Conservation (phyloP, 1,284 basidiomycete species). For the Flammula alnicola region DNA sequence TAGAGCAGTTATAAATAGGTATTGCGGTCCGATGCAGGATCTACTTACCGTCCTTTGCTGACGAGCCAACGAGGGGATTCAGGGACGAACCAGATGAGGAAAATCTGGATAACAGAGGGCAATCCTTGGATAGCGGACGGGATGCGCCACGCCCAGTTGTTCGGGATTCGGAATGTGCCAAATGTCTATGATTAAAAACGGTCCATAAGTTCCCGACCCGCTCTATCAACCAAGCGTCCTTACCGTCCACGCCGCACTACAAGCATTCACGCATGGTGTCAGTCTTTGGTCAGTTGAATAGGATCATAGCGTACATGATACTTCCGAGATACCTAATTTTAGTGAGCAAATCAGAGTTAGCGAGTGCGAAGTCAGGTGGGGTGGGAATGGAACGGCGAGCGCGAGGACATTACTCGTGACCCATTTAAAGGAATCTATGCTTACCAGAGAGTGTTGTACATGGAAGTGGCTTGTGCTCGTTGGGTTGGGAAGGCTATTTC, state of each 20-base stretch:
- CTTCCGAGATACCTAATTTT: conserved; percentile 31
- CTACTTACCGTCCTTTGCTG: conserved; percentile 49
- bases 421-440: conserved; percentile 18
- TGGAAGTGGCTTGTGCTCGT: conserved; percentile 54
- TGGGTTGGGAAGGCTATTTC: conserved; percentile 61
- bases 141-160: conserved; percentile 62
- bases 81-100: conserved; percentile 58
- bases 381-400: not conserved
- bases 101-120: conserved; percentile 58
- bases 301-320: conserved; percentile 44
- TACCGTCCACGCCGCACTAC: conserved; percentile 55
- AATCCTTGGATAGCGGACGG: conserved; percentile 66
- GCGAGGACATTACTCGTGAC: not conserved
- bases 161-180: conserved; percentile 57
- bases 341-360: conserved; percentile 4
- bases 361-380: not conserved
- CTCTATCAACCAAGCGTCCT: conserved; percentile 8
- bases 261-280: conserved; percentile 1
- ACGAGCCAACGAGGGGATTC: conserved; percentile 67
- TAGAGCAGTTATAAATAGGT: conserved; percentile 7
- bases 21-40: conserved; percentile 1
- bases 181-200: conserved; percentile 42
- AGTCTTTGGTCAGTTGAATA: not conserved
- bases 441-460: conserved; percentile 62
- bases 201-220: not conserved